Conservation (phyloP, 108 stramenopile genomes). For the Heterococcus sp. region DNA sequence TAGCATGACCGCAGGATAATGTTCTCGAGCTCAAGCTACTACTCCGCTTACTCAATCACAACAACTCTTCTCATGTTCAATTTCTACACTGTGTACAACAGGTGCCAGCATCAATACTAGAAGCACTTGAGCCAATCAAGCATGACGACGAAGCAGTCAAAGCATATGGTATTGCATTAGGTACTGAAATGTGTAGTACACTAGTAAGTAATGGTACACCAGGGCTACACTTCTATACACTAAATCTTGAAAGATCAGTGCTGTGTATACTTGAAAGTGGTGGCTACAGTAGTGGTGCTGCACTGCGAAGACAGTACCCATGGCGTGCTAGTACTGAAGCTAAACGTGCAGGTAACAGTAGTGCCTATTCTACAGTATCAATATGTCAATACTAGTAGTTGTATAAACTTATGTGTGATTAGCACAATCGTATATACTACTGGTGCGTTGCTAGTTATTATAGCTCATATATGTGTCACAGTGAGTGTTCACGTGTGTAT, state of each 20-base stretch:
- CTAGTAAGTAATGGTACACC: slow-evolving; percentile 50
- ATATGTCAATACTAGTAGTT: too few species aligned
- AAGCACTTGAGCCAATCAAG: slow-evolving; percentile 66
- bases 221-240: slow-evolving; percentile 91
- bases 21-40: neutral
- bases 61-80: too few species aligned
- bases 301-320: slow-evolving; percentile 43
- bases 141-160: slow-evolving; percentile 91
- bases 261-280: slow-evolving; percentile 40
- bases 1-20: neutral
- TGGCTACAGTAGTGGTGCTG: slow-evolving; percentile 15
- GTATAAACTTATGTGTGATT: too few species aligned
- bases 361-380: too few species aligned
- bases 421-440: too few species aligned
- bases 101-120: slow-evolving; percentile 65
- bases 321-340: slow-evolving; percentile 43
- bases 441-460: too few species aligned
- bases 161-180: slow-evolving; percentile 79
- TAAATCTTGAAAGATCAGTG: slow-evolving; percentile 85
- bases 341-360: slow-evolving; percentile 55
- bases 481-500: too few species aligned
- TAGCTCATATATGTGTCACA: too few species aligned
- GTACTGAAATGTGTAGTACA: slow-evolving; percentile 69
- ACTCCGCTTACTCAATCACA: neutral
- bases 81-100: slow-evolving; percentile 4